A percentile compares a stretch with the other conserved stretches of the same genome.
These are phyloP conservation scores for Kodamaea arcana DNA, from an alignment of 1,139 yeast species.

Conservation along the genomic window DNA sequence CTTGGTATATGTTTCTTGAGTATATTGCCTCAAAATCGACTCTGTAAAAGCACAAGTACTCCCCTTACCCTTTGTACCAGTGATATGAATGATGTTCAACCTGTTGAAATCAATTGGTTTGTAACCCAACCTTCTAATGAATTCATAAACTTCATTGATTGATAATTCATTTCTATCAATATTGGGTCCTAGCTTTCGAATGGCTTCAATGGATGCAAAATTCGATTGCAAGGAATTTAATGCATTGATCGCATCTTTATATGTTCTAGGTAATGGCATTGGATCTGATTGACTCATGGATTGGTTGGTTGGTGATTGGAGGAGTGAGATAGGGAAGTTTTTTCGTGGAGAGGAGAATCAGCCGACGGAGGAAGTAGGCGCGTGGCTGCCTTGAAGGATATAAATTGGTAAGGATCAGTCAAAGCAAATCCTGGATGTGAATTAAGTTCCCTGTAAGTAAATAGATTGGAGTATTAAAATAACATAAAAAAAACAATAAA, in stretches of 20 bases:
- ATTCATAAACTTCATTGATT: conserved; percentile 85
- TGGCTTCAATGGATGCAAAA: conserved; percentile 83
- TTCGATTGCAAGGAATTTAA: conserved; percentile 88
- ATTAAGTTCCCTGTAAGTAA: too few relatives aligned
- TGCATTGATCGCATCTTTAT: conserved; percentile 75
- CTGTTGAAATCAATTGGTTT: conserved; percentile 62
- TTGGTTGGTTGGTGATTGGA: too few relatives aligned
- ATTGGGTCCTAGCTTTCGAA: conserved; percentile 62
- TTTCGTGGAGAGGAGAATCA: too few relatives aligned
- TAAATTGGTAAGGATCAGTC: too few relatives aligned
- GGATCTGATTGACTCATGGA: too few relatives aligned
- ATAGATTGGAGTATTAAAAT: too few relatives aligned
- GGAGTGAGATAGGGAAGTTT: too few relatives aligned
- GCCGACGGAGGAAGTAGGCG: too few relatives aligned
- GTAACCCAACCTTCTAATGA: conserved; percentile 86
- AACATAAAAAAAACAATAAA: too few relatives aligned
- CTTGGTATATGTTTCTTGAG: too few relatives aligned
- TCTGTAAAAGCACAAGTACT: conserved; percentile 95
- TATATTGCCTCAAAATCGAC: conserved; percentile 68
- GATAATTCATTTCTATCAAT: conserved; percentile 63
- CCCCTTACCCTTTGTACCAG: conserved; percentile 99
- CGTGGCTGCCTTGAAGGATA: too few relatives aligned
- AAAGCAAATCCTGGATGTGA: too few relatives aligned
- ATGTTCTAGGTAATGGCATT: conserved; percentile 27
- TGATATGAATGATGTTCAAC: conserved; percentile 80